Percentiles rank a stretch among this genome's conserved stretches.
Evolutionary conservation across 805 yeast species (phyloP).

Genomic region (Maudiozyma saulgeensis): DNA sequence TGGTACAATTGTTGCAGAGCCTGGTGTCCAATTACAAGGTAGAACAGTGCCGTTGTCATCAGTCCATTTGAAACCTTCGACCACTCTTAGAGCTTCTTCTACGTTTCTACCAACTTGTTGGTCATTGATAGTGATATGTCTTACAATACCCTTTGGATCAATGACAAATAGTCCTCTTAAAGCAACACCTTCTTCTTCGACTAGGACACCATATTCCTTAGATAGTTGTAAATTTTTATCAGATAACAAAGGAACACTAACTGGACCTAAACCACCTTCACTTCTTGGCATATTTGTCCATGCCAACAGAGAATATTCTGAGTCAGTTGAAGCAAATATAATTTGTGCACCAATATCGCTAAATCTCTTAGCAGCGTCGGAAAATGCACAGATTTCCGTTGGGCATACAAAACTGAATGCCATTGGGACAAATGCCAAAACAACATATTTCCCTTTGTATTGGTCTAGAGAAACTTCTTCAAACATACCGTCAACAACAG

Average conservation of each 20-base stretch:
- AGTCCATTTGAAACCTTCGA: conserved; percentile 99
- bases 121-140: conserved; percentile 97
- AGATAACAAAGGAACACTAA: conserved; percentile 87
- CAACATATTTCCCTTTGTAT: conserved; percentile 96
- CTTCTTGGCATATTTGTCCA: conserved; percentile 96
- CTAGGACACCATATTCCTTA: conserved; percentile 92
- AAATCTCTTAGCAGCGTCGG: conserved; percentile 88
- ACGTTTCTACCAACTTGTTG: conserved; percentile 98
- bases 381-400: conserved; percentile 97
- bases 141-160: conserved; percentile 88
- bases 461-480: conserved; percentile 91
- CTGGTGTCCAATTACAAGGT: conserved; percentile 99
- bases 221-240: conserved; percentile 95
- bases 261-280: conserved; percentile 96
- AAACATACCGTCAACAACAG: conserved; percentile 91
- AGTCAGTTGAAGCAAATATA: conserved; percentile 94
- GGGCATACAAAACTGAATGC: conserved; percentile 99
- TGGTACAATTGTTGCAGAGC: conserved; percentile 85
- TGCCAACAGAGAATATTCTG: conserved; percentile 93
- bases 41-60: conserved; percentile 99
- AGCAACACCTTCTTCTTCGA: conserved; percentile 94
- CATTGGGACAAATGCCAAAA: conserved; percentile 93
- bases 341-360: conserved; percentile 78
- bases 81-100: conserved; percentile 92
- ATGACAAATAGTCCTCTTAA: conserved; percentile 96